phyloP scores from a whole-genome alignment of 257 asterid genomes.

The Plantago major region DNA sequence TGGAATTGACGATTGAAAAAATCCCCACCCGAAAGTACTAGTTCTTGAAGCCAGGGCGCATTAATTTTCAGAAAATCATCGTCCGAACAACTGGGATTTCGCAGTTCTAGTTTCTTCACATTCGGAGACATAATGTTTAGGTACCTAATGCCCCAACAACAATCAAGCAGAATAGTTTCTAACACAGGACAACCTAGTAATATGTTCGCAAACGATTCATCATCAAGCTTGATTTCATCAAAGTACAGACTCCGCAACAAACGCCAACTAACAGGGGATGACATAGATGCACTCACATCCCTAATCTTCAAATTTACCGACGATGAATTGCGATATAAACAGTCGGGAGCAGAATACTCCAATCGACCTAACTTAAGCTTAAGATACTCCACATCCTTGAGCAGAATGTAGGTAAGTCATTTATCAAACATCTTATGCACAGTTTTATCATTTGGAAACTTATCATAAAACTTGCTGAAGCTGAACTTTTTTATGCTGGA shows the following conservation, averaged over 20 bases:
- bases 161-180: not conserved
- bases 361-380: not conserved
- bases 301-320: not conserved
- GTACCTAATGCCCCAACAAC: not conserved
- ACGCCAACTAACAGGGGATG: not conserved
- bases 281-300: not conserved
- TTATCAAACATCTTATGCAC: not conserved
- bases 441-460: not conserved
- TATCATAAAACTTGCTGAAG: not conserved
- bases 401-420: not conserved
- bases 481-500: not conserved
- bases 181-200: constrained; percentile 5
- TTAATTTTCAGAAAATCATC: not conserved
- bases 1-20: not conserved
- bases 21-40: not conserved
- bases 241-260: not conserved
- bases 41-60: not conserved
- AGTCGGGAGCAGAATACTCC: not conserved
- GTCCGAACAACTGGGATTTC: not conserved
- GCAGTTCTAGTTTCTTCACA: not conserved
- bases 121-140: not conserved
- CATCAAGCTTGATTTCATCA: not conserved
- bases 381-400: not conserved
- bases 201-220: not conserved
- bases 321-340: not conserved